These are phyloP conservation scores for Capsicum rhomboideum DNA, from an alignment of 257 asterid species.

Conservation along the genomic window DNA sequence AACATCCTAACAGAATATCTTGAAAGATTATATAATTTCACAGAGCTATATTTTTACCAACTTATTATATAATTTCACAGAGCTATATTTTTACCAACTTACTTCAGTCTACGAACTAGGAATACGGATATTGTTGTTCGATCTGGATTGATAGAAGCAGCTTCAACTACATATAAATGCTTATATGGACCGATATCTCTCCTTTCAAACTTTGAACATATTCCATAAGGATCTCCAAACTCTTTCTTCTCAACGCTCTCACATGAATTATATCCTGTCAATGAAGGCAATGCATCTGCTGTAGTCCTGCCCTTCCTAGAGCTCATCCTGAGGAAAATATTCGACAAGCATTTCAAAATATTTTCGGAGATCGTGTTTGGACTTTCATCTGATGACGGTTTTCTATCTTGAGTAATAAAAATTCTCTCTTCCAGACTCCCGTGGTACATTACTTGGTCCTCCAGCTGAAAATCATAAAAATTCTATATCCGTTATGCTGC, in stretches of 20 bases:
- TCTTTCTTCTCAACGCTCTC: slow-evolving; percentile 16
- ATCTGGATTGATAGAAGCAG: slow-evolving; percentile 48
- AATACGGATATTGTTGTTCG: slow-evolving; percentile 50
- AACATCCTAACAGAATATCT: background rate
- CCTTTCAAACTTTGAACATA: slow-evolving; percentile 49
- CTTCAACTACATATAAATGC: slow-evolving; percentile 49
- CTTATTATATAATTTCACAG: slow-evolving; percentile 22
- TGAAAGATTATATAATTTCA: background rate
- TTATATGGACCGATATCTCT: slow-evolving; percentile 76
- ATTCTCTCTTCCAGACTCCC: slow-evolving; percentile 25
- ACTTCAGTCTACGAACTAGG: slow-evolving; percentile 63
- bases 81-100: slow-evolving; percentile 10
- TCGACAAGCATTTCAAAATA: slow-evolving; percentile 65
- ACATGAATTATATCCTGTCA: slow-evolving; percentile 21
- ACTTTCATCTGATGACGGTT: slow-evolving; percentile 16
- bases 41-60: background rate
- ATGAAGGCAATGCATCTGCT: slow-evolving; percentile 37
- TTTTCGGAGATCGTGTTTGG: slow-evolving; percentile 76
- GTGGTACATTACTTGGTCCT: slow-evolving; percentile 15
- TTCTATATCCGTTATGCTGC: background rate
- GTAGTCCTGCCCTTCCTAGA: slow-evolving; percentile 37
- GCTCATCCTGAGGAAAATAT: slow-evolving; percentile 61
- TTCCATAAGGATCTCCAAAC: slow-evolving; percentile 59
- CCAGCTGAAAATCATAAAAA: slow-evolving; percentile 31
- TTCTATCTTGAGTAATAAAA: slow-evolving; percentile 18